Evolutionary conservation across 768 basidiomycete genomes (phyloP), one percentile per base, ranked within the genome.

Genomic region (Lactarius pseudohatsudake): DNA sequence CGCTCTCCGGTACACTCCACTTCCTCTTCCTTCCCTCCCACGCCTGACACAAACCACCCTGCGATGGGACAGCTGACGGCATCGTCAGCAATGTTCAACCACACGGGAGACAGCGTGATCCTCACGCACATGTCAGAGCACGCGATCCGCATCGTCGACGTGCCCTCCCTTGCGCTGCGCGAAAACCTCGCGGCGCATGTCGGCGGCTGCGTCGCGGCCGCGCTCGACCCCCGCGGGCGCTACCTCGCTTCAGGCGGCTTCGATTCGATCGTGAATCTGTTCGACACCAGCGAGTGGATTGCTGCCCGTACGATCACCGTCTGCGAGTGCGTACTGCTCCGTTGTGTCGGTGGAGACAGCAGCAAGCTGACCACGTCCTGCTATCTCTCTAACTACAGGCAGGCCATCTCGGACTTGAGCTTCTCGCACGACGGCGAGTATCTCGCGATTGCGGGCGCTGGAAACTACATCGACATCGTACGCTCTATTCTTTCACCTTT

Each of bases 341-440:
- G 2, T 58, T 28, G 36, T 57, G 45, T 26, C 26, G 26, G 26
- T 26, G 26, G 26, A 26, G 32, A 7, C 22, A 22, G n/a, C 30
- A 47, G n/a, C 22, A 28, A 18, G 15, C 28, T 64, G 30, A 56
- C 43, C 13, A 15, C 50, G 5, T 26, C 50, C 0, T 41, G 16
- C 11, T 11, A 36, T 36, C 34, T n/a, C 1, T 32, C 41, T 63
- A 54, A 55, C 30, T 45, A 2, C 71, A 92, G 91, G 64, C 80
- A 91, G 72, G 81, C 86, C 26, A 89, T 92, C 72, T 90, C 84
- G 66, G 82, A 84, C 22, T 76, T 92, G 22, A 91, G 88, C 74
- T 94, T 92, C 80, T 92, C 90, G 15, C 82, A 88, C 69, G 91
- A 93, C 70, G 91, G 91, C 40, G 91, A 94, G 79, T 93, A 87